Evolutionary conservation across 495 filamentous ascomycete genomes (phyloP).

Genomic region (Lophiotrema nucula): DNA sequence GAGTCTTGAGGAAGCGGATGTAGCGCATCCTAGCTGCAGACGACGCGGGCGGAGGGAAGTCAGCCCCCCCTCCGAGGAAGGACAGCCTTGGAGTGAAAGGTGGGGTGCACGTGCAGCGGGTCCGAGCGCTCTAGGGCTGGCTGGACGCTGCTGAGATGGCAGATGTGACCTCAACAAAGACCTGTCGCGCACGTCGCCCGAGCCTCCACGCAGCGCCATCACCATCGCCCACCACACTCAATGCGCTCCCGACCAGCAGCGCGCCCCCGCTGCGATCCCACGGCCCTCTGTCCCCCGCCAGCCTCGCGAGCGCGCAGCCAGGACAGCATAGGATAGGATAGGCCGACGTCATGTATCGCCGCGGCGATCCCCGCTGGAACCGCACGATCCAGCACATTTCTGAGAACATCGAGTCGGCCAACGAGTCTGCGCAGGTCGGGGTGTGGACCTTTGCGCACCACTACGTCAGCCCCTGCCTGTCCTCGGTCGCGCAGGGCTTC

Average conservation of each 20-base stretch:
- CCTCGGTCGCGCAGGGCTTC: conserved; percentile 62
- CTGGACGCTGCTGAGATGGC: too few species aligned
- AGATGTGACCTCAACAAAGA: too few species aligned
- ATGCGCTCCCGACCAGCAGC: conserved; percentile 23
- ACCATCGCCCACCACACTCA: too few species aligned
- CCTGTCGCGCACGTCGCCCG: too few species aligned
- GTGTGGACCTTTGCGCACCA: conserved; percentile 84
- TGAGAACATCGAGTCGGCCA: conserved; percentile 87
- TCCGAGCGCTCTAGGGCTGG: neutral
- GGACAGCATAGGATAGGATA: too few species aligned
- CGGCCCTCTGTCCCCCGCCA: neutral
- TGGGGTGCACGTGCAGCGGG: conserved; percentile 22
- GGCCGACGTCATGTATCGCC: conserved; percentile 50
- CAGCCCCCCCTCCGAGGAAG: too few species aligned
- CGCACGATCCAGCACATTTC: conserved; percentile 92
- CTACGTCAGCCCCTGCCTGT: conserved; percentile 81
- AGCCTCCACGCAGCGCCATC: too few species aligned
- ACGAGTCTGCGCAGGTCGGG: conserved; percentile 82
- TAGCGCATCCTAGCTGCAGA: conserved; percentile 32
- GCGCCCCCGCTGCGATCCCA: conserved; percentile 11
- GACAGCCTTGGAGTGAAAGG: conserved; percentile 2
- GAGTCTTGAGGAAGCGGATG: conserved; percentile 40
- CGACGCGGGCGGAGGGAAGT: neutral
- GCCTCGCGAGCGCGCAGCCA: neutral
- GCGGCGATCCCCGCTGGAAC: conserved; percentile 87